Base-by-base conservation (phyloP, 345 rosid genomes). In the Gossypium turneri region DNA sequence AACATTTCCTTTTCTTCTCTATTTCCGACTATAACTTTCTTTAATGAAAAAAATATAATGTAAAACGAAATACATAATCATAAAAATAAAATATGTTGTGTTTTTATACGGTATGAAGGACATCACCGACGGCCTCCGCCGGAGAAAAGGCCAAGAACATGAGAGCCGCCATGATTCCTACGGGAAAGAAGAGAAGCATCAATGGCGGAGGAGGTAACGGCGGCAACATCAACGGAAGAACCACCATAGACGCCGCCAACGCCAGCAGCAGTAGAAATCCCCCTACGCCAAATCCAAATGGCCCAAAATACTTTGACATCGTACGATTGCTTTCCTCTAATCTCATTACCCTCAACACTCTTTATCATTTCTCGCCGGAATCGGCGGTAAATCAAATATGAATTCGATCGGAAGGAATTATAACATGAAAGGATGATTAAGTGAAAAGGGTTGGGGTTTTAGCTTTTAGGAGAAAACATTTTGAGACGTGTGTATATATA, bases 131-230 rank as follows among this genome's bases (percentile, higher is more conserved):
- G 41, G 41, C 41, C 7, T 34, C 41, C 41, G 41, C 41, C 41
- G 41, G 41, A 34, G 41, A 34, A 5, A 34, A 34, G 41, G 41
- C 41, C 41, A 34, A 34, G 7, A 34, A 34, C 41, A 34, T 34
- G 41, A 34, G 41, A 34, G 41, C 41, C 41, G 55, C 89, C 91
- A 89, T 84, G 43, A 89, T 78, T 43, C 91, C 91, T 3, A 88
- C 79, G 0, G 94, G 94, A 41, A 89, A 89, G 73, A 88, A 76
- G 29, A 89, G 82, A 25, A 89, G 83, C 73, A 86, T 24, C 72
- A 84, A 22, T 3, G 91, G 91, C 4, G 90, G 94, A 2, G 94
- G 94, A 55, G 94, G 94, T 47, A 89, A 69, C 22, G 94, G 91
- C 55, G 94, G 94, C 72, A 89, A 66, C 60, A 88, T 16, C 80